Conservation (phyloP, 169 alveolate species). For the Cytauxzoon felis region DNA sequence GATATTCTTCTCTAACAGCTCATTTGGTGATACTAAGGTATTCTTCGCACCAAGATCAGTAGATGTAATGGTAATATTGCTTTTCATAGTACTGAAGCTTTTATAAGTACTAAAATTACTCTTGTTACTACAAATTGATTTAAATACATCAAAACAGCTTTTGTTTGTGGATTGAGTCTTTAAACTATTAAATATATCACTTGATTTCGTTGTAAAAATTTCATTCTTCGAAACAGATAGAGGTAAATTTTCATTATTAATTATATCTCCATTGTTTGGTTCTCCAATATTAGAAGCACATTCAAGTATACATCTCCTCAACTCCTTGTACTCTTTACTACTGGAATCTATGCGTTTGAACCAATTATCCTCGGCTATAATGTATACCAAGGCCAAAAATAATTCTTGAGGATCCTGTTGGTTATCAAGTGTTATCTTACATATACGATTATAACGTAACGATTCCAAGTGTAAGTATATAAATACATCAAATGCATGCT, state of each 20-base stretch:
- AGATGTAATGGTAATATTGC: not conserved
- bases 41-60: too few relatives aligned
- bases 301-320: conserved; percentile 2
- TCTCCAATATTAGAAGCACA: too few relatives aligned
- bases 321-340: conserved; percentile 6
- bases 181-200: too few relatives aligned
- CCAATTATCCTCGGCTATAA: conserved; percentile 5
- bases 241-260: too few relatives aligned
- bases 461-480: conserved; percentile 13
- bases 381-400: conserved; percentile 26
- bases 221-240: too few relatives aligned
- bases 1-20: not conserved
- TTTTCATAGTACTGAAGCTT: not conserved
- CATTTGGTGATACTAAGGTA: too few relatives aligned
- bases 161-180: too few relatives aligned
- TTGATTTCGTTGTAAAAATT: too few relatives aligned
- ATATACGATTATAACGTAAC: conserved; percentile 13
- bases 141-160: too few relatives aligned
- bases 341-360: conserved; percentile 5
- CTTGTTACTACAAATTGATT: too few relatives aligned
- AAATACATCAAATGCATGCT: conserved; percentile 28
- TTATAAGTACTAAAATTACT: too few relatives aligned
- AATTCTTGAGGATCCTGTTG: conserved; percentile 19
- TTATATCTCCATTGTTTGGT: too few relatives aligned
- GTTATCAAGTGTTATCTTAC: not conserved